A percentile compares a stretch with the other conserved stretches of the same genome.
These are phyloP conservation scores for Tuber microsphaerosporum DNA, from an alignment of 495 filamentous ascomycete genomes.

Conservation along the genomic window DNA sequence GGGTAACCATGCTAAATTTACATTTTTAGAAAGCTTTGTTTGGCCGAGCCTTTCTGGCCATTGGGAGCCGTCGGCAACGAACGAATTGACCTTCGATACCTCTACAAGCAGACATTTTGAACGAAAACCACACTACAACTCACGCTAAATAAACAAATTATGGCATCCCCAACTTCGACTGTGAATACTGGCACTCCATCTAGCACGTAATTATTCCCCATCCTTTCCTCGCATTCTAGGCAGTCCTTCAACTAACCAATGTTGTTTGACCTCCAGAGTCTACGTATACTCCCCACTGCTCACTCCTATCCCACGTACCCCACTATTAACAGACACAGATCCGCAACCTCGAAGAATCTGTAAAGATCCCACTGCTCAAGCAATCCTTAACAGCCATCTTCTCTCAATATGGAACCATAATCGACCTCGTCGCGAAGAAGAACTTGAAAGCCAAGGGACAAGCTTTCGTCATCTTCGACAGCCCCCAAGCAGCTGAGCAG, in stretches of 20 bases:
- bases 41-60: not conserved
- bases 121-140: not conserved
- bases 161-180: constrained; percentile 29
- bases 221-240: constrained; percentile 7
- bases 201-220: constrained; percentile 46
- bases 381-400: constrained; percentile 72
- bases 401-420: constrained; percentile 77
- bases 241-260: constrained; percentile 29
- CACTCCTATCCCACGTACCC: constrained; percentile 23
- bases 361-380: constrained; percentile 73
- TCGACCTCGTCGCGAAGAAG: constrained; percentile 88
- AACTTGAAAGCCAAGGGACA: constrained; percentile 91
- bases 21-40: not conserved
- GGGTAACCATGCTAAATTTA: not conserved
- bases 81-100: not conserved
- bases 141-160: constrained; percentile 8
- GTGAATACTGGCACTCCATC: constrained; percentile 44
- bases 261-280: constrained; percentile 44
- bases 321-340: constrained; percentile 50
- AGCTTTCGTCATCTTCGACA: constrained; percentile 91
- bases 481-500: constrained; percentile 61
- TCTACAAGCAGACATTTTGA: not conserved
- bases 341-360: constrained; percentile 85
- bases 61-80: not conserved
- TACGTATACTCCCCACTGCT: constrained; percentile 46